Conservation (phyloP, 2,329 filamentous ascomycete genomes). For the Waltergamsia citrina region DNA sequence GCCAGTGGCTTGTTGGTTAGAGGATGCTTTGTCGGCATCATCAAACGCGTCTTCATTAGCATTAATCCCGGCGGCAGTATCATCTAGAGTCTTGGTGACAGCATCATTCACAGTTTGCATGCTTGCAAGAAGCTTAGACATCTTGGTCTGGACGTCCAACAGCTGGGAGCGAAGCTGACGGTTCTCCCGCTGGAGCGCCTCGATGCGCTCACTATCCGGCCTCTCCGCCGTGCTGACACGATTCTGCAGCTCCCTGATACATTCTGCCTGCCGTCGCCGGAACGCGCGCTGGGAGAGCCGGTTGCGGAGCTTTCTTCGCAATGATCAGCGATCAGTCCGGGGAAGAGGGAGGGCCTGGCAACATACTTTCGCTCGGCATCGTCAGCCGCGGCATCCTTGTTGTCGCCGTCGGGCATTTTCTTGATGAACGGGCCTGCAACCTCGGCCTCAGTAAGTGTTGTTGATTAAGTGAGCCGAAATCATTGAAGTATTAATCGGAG, state of each 20-base stretch:
- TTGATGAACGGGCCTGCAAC: no score
- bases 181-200: conserved; percentile 15
- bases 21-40: no score
- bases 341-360: no score
- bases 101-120: conserved; percentile 14
- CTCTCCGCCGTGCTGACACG: conserved; percentile 12
- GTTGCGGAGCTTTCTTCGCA: conserved; percentile 21
- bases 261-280: conserved; percentile 17
- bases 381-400: no score
- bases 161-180: conserved; percentile 13
- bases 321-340: no score
- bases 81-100: conserved; percentile 14
- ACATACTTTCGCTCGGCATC: no score
- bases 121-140: conserved; percentile 13
- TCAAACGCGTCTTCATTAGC: not conserved
- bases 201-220: conserved; percentile 12
- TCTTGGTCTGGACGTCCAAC: conserved; percentile 16
- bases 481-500: no score
- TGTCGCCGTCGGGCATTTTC: no score
- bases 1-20: not conserved
- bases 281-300: conserved; percentile 20
- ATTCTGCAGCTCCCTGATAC: conserved; percentile 14
- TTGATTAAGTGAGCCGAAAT: no score
- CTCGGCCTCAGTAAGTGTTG: no score
- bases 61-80: not conserved